Conservation (phyloP, 495 filamentous ascomycete species). For the Emericellopsis terricola region DNA sequence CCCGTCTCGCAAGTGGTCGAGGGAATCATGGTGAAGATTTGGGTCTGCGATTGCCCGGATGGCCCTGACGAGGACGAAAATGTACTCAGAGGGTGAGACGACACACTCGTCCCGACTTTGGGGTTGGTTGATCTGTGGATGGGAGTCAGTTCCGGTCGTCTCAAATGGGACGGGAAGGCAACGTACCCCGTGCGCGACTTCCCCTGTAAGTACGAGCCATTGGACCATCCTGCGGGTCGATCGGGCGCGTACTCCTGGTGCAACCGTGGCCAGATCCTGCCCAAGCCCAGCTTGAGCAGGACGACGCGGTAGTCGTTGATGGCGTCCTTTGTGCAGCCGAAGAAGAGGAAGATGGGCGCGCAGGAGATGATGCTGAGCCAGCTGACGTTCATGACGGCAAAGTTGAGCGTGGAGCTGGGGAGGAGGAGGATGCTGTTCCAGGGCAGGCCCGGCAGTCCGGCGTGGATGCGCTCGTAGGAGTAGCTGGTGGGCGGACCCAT, state of each 20-base stretch:
- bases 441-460: slow-evolving; percentile 9
- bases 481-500: slow-evolving; percentile 31
- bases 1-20: background rate
- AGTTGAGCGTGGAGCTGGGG: slow-evolving; percentile 27
- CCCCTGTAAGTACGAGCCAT: no score
- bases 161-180: no score
- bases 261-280: slow-evolving; percentile 24
- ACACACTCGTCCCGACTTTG: no score
- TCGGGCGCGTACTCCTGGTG: slow-evolving; percentile 11
- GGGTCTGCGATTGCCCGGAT: no score
- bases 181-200: background rate
- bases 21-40: background rate
- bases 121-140: no score
- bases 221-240: background rate
- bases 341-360: slow-evolving; percentile 53
- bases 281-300: slow-evolving; percentile 31
- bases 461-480: slow-evolving; percentile 17
- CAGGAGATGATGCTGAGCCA: slow-evolving; percentile 48
- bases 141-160: no score
- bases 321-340: slow-evolving; percentile 66
- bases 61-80: no score
- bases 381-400: slow-evolving; percentile 37
- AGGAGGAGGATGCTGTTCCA: slow-evolving; percentile 46
- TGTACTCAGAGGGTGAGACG: no score
- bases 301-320: slow-evolving; percentile 48